Evolutionary conservation across 1,284 basidiomycete genomes (phyloP), one percentile per base, ranked within the genome.

Genomic region (Apiotrichum porosum): DNA sequence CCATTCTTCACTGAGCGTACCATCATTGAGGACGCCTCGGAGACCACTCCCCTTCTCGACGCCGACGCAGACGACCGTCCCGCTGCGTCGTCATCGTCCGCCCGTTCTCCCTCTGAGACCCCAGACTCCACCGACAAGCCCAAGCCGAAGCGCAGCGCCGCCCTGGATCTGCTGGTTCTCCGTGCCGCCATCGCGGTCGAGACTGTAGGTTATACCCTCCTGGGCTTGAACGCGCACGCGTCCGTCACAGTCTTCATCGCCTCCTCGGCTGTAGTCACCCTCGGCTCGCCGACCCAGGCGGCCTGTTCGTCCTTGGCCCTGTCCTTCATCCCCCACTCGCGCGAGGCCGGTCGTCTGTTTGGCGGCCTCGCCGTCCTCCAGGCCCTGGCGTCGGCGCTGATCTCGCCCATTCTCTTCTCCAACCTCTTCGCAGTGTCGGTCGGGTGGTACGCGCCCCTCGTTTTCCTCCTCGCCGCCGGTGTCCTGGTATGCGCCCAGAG

Each of bases 141-240:
- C 28, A 56, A 58, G 37, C 42, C 54, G 19, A 54, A 61, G 37
- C 56, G 61, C 34, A 58, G 66, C 13, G 61, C 66, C 18, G 51
- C 49, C 6, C 65, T 75, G 57, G 63, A 74, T 56, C 44, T 74
- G 47, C 38, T 62, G 44, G 43, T 71, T 49, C 24, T 71, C 44
- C 58, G 71, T 37, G 31, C 67, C 44, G 63, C 73, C 53, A 18
- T 74, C 38, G 3, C 69, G 39, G 41, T 89, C 57, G 84, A 89
- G 55, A 47, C 81, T 34, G 28, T 81, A 38, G 72, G 78, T 10
- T 84, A 82, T 61, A 53, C 74, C 14, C 52, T 77, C 30, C 78
- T 87, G 73, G 52, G 62, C 2, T 37, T 65, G 40, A 54, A 62
- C 46, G 48, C 56, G 9, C 40, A 51, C 43, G 15, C 14, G 26